Percentiles rank a stretch among this genome's conserved stretches.
Evolutionary conservation across 441 rosid species (phyloP).

Genomic region (Manihot esculenta): DNA sequence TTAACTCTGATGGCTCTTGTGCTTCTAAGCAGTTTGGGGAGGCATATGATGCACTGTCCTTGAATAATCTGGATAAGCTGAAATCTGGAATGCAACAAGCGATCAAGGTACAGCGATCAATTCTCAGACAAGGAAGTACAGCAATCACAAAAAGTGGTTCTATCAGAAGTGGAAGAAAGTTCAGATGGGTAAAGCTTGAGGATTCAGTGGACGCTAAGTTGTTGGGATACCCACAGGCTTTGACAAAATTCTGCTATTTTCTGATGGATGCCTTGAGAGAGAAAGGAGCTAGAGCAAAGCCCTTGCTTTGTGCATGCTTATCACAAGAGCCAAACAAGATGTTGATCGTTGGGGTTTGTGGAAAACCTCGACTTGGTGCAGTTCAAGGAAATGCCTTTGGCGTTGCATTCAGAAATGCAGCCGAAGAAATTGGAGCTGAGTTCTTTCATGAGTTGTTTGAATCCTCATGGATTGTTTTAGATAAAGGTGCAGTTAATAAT

Average conservation of each 20-base stretch:
- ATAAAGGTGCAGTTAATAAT: constrained; percentile 69
- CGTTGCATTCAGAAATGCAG: constrained; percentile 82
- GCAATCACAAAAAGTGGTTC: constrained; percentile 82
- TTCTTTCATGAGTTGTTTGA: constrained; percentile 91
- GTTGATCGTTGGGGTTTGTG: constrained; percentile 85
- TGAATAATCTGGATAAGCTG: constrained; percentile 68
- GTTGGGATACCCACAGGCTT: constrained; percentile 90
- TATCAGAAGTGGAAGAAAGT: constrained; percentile 83
- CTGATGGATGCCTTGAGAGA: constrained; percentile 95
- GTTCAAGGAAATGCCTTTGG: constrained; percentile 90
- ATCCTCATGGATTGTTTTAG: constrained; percentile 92
- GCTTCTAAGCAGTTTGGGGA: constrained; percentile 89
- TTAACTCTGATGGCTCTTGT: constrained; percentile 63
- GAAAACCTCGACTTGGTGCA: constrained; percentile 91
- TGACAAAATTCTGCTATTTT: constrained; percentile 91
- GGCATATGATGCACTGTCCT: constrained; percentile 89
- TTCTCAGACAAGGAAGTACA: constrained; percentile 90
- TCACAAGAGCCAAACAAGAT: constrained; percentile 65
- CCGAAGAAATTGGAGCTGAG: constrained; percentile 77
- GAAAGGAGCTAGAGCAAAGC: constrained; percentile 90
- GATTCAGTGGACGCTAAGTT: constrained; percentile 75
- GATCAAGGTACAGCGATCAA: constrained; percentile 79
- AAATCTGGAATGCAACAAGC: constrained; percentile 93
- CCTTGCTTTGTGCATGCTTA: constrained; percentile 79
- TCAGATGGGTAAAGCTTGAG: constrained; percentile 92